Base-by-base conservation (phyloP, 345 rosid species). In the Syzygium aromaticum region DNA sequence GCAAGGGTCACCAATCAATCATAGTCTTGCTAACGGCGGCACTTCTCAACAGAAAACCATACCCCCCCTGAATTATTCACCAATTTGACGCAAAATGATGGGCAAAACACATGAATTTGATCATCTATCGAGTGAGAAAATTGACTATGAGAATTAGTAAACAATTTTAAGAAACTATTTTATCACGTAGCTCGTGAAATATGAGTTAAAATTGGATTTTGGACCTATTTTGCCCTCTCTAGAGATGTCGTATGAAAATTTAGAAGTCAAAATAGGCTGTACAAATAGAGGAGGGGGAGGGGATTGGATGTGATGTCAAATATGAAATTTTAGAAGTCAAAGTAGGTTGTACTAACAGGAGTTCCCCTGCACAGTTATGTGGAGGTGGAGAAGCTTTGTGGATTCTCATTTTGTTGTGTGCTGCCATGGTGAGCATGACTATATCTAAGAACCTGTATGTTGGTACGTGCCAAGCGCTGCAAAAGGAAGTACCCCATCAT, bases 341-440 rank as follows among this genome's bases (percentile, higher is more conserved):
- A 61, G 73, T n/a, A n/a, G 73, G 73, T n/a, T 40, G 43, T 40
- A 40, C 43, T 4, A 40, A 40, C 43, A 40, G 43, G 43, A 40
- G 43, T 40, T 40, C 43, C 43, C 43, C 43, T 40, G 4, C 43
- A 40, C 43, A 40, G 43, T 40, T 13, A 6, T n/a, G 33, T 61
- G 19, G 38, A 27, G 33, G 67, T 86, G 52, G 73, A 38, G n/a
- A 14, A 46, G 59, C 22, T 56, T 64, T 33, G 33, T 89, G 52
- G 46, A 23, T 89, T 85, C 80, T 85, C 85, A 61, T 33, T 61
- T 61, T 4, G 90, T 83, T 86, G 86, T 85, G 84, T 87, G 92
- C 88, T 67, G 82, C 83, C 84, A 88, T 33, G 84, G 89, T 59
- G 64, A 88, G 51, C 77, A 22, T 86, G 86, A 59, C 9, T 46